These are phyloP conservation scores for Melampsora abietis-canadensis DNA, from an alignment of 1,284 basidiomycete genomes.

Conservation along the genomic window DNA sequence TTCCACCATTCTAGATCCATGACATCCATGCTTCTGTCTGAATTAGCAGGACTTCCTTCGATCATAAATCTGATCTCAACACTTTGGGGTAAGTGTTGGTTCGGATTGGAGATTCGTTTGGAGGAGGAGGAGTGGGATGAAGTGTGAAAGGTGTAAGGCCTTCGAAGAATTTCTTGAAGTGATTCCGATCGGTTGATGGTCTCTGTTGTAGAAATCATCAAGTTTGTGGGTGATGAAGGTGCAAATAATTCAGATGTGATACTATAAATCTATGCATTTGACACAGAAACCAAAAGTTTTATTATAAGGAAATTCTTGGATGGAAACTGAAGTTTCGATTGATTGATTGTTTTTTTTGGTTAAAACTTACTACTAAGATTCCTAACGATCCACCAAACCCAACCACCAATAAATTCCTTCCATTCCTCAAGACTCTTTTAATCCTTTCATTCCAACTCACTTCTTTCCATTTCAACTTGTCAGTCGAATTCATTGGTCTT, in stretches of 20 bases:
- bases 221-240: conserved; percentile 25
- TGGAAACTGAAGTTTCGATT: no score
- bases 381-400: conserved; percentile 23
- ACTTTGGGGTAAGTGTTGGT: not conserved
- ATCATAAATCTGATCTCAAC: conserved; percentile 28
- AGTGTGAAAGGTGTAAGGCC: conserved; percentile 19
- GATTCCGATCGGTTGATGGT: conserved; percentile 1
- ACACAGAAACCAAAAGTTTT: no score
- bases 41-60: not conserved
- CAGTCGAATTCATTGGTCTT: not conserved
- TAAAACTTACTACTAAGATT: conserved; percentile 19
- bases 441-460: conserved; percentile 12
- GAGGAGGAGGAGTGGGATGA: not conserved
- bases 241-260: conserved; percentile 38
- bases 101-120: conserved; percentile 2
- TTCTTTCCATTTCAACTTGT: conserved; percentile 8
- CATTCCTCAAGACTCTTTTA: not conserved
- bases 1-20: conserved; percentile 20
- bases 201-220: conserved; percentile 23
- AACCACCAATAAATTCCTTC: conserved; percentile 17
- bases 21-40: not conserved
- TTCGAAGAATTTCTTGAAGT: conserved; percentile 3
- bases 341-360: not conserved
- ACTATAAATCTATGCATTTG: conserved; percentile 18
- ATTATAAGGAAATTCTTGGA: no score